phyloP scores from a whole-genome alignment of 208 protist genomes.

The Crithidia sp. region DNA sequence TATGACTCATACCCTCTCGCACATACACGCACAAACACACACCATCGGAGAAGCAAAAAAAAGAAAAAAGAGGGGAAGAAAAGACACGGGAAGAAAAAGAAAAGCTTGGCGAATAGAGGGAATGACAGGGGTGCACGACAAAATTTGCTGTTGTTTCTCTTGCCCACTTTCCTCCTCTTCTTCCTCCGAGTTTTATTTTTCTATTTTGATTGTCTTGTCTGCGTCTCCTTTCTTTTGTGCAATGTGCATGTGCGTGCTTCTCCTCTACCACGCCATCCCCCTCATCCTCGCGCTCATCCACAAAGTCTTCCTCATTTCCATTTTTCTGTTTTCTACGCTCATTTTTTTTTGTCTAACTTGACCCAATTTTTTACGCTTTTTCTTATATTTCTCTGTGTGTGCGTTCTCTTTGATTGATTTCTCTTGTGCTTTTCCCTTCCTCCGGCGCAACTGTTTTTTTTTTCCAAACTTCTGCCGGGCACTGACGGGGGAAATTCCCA shows the following conservation, averaged over 20 bases:
- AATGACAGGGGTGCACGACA: neutral
- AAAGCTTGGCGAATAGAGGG: too few species aligned
- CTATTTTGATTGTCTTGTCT: neutral
- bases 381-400: neutral
- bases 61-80: neutral
- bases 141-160: neutral
- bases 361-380: neutral
- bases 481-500: too few species aligned
- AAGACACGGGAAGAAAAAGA: neutral
- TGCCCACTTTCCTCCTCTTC: neutral
- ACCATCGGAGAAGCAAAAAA: neutral
- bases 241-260: too few species aligned
- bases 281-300: neutral
- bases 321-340: neutral
- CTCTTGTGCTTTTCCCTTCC: too few species aligned
- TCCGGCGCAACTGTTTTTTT: neutral
- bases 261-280: too few species aligned
- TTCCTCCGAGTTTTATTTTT: neutral
- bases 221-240: neutral
- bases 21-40: neutral
- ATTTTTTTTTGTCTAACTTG: neutral
- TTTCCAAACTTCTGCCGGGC: neutral
- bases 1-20: neutral
- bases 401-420: neutral
- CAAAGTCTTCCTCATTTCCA: neutral